These are phyloP conservation scores for Nepenthes alata DNA, from an alignment of 179 eudicot genomes.

Conservation along the genomic window DNA sequence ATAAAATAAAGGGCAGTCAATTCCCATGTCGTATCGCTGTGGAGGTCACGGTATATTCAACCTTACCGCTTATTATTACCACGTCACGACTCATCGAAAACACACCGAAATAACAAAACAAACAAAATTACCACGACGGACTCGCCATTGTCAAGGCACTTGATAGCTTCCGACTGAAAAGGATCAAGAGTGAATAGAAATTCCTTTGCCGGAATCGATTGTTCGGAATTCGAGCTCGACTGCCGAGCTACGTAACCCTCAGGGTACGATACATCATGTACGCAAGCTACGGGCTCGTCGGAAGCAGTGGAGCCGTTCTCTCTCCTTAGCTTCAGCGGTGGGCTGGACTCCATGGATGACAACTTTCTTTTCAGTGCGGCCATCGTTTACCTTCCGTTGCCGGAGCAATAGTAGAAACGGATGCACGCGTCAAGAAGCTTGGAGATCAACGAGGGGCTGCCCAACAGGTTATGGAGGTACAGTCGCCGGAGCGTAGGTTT, in stretches of 20 bases:
- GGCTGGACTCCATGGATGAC: conserved; percentile 19
- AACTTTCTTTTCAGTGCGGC: conserved; percentile 51
- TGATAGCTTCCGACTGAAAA: conserved; percentile 79
- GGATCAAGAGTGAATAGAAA: conserved; percentile 79
- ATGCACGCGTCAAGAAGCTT: no score
- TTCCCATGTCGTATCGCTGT: no score
- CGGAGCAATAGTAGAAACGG: no score
- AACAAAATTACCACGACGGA: conserved; percentile 64
- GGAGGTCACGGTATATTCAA: no score
- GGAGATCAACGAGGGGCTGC: no score
- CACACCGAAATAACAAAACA: background rate
- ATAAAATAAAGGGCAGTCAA: no score
- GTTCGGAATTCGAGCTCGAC: conserved; percentile 7
- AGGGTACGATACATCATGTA: conserved; percentile 87
- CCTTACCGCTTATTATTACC: no score
- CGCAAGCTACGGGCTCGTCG: conserved; percentile 50
- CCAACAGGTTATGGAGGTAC: no score
- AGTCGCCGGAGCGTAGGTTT: no score
- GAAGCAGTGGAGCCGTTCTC: conserved; percentile 11
- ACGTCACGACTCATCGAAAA: no score
- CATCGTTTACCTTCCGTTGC: conserved; percentile 9
- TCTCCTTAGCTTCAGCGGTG: conserved; percentile 33
- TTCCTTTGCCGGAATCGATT: conserved; percentile 62
- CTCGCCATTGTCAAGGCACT: conserved; percentile 68
- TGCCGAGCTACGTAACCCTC: conserved; percentile 38